Base-by-base conservation (phyloP, 371 early-diverging fungal species). In the Nematocida displodere region DNA sequence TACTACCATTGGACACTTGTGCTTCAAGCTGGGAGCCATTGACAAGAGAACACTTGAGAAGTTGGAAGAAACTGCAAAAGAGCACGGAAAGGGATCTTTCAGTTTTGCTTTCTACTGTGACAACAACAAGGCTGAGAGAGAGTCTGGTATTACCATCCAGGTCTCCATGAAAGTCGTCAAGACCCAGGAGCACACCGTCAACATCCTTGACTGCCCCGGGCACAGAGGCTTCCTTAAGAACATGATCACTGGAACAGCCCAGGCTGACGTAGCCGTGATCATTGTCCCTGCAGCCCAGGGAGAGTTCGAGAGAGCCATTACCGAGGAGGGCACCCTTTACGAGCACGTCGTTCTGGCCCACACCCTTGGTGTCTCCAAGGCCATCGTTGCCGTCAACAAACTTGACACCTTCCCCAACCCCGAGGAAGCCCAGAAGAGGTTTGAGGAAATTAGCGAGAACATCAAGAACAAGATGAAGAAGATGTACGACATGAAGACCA, bases 211-310 rank as follows among this genome's bases (percentile, higher is more conserved):
- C 85, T 95, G 96, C 85, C 98, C 98, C 55, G 97, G 97, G 52
- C 98, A 97, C 89, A 91, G 92, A 77, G 98, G 95, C 88, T 97
- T 94, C 86, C 91, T 97, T 83, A 97, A 96, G 88, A 97, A 96
- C 88, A 95, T 96, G 94, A 94, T 97, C 83, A 93, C 94, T 77
- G 97, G 98, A 83, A 95, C 97, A 77, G 93, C 96, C 52, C 92
- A 93, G 54, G 86, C 85, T 77, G 98, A 98, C 81, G 94, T 95
- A 68, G 97, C 93, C 48, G 94, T 97, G 78, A 91, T 97, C 82
- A 91, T 97, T 53, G 95, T 95, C 22, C 91, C 95, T 39, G 94
- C 95, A 64, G 92, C 93, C 33, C 94, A 94, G 76, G 93, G 93
- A 78, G 91, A 79, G 46, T 83, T 83, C 54, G 81, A 81, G 49